Base-by-base conservation (phyloP, 768 basidiomycete species). In the Lactarius quietus region DNA sequence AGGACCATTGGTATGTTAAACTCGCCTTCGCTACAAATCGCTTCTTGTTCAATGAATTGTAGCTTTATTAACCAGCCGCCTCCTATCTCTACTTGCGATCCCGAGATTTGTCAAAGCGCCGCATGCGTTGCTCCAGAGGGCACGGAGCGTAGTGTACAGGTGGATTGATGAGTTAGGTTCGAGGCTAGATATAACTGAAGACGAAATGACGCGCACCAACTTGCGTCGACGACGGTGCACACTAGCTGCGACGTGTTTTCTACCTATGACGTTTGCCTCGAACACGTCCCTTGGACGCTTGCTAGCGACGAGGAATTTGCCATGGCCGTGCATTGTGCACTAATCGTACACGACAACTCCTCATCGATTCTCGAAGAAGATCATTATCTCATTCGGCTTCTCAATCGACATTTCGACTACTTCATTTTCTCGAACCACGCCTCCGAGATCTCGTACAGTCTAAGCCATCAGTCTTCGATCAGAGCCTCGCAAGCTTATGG, bases 231-330 rank as follows among this genome's bases (percentile, higher is more conserved):
- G n/a, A 26, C 51, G 56, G 14, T 62, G 61, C 33, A 35, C 52
- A 12, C 17, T 65, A 6, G 59, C 59, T 1, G 64, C 64, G 5
- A 65, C 64, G 8, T 60, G 59, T 18, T 55, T 55, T 14, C 52
- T 17, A 59, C 61, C 3, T 62, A 36, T 31, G 61, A 54, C 31
- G 52, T 55, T 41, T 31, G 26, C 39, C 18, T 26, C 4, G 31
- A 35, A 9, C 23, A 62, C 18, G 23, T 55, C 8, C 39, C 38
- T 18, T 17, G 8, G 8, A 23, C n/a, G 1, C 52, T 61, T 31
- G 18, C 29, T 8, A 41, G 23, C 18, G 51, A 53, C 12, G 39
- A 52, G 3, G 60, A 61, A 1, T n/a, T 61, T 8, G 33, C 60
- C 10, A 52, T 61, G 3, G 51, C 51, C 17, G 18, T 61, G 15